These are phyloP conservation scores for Pisolithus orientalis DNA, from an alignment of 768 basidiomycete genomes.

Conservation along the genomic window DNA sequence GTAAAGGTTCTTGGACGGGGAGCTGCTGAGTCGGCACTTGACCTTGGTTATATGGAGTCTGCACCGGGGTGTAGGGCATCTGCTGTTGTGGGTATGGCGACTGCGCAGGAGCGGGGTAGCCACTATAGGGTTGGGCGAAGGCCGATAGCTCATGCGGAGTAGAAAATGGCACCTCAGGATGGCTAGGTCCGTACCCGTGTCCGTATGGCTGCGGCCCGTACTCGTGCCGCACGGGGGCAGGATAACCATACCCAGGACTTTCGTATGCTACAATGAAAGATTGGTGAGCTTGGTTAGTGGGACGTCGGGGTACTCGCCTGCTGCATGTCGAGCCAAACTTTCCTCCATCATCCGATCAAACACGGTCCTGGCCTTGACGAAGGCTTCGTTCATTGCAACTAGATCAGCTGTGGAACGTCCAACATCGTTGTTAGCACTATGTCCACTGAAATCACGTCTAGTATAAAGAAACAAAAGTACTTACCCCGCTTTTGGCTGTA, in stretches of 20 bases:
- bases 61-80: conserved; percentile 7
- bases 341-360: conserved; percentile 96
- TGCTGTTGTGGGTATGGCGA: conserved; percentile 10
- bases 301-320: conserved; percentile 34
- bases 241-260: conserved; percentile 21
- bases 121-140: conserved; percentile 17
- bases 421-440: background rate
- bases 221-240: conserved; percentile 28
- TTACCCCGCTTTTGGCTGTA: conserved; percentile 87
- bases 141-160: conserved; percentile 10
- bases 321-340: conserved; percentile 68
- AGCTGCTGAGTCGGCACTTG: conserved; percentile 5
- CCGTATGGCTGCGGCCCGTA: conserved; percentile 41
- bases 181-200: conserved; percentile 20
- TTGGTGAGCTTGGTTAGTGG: background rate
- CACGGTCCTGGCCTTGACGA: conserved; percentile 80
- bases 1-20: background rate
- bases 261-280: conserved; percentile 46
- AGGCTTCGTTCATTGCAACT: conserved; percentile 91
- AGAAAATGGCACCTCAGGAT: conserved; percentile 21
- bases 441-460: background rate
- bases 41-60: conserved; percentile 1
- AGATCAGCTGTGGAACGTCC: conserved; percentile 62
- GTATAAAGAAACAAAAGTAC: conserved; percentile 2
- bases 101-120: background rate